Conservation (phyloP, 305 asterid genomes). For the Fraxinus dipetala region DNA sequence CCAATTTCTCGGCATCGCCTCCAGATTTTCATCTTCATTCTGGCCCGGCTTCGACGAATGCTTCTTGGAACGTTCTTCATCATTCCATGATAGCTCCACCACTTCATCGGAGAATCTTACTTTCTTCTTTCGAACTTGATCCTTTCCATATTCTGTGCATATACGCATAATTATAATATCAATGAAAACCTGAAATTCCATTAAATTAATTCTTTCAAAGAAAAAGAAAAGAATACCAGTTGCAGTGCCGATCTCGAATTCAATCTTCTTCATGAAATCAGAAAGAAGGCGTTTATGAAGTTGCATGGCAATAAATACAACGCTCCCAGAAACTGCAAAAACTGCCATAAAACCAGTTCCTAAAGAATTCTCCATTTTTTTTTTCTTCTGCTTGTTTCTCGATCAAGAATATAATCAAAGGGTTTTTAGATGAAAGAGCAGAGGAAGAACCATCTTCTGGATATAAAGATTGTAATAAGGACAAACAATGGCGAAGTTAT, state of each 20-base stretch:
- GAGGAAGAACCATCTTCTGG: constrained; percentile 33
- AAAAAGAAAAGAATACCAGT: constrained; percentile 32
- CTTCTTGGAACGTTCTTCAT: not conserved
- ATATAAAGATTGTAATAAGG: constrained; percentile 23
- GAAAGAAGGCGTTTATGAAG: constrained; percentile 75
- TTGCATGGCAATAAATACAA: constrained; percentile 70
- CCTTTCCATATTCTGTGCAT: constrained; percentile 26
- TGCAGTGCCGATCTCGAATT: constrained; percentile 43
- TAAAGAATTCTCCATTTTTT: constrained; percentile 47
- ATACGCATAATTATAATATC: not conserved
- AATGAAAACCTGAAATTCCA: not conserved
- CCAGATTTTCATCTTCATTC: constrained; percentile 40
- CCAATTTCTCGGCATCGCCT: constrained; percentile 71
- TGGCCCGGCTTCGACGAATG: not conserved
- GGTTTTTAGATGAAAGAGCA: constrained; percentile 12
- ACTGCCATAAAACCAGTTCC: constrained; percentile 71
- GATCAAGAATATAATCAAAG: constrained; percentile 14
- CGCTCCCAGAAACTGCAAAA: constrained; percentile 86
- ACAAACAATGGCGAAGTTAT: constrained; percentile 33
- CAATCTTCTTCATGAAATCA: constrained; percentile 72
- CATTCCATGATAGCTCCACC: constrained; percentile 11
- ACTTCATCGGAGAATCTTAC: constrained; percentile 51
- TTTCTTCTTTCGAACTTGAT: constrained; percentile 44
- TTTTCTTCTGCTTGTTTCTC: not conserved
- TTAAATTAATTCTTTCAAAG: not conserved